Percentiles rank a stretch among this genome's conserved stretches.
Evolutionary conservation across 306 rosid species (phyloP).

Genomic region (Senna siamea): DNA sequence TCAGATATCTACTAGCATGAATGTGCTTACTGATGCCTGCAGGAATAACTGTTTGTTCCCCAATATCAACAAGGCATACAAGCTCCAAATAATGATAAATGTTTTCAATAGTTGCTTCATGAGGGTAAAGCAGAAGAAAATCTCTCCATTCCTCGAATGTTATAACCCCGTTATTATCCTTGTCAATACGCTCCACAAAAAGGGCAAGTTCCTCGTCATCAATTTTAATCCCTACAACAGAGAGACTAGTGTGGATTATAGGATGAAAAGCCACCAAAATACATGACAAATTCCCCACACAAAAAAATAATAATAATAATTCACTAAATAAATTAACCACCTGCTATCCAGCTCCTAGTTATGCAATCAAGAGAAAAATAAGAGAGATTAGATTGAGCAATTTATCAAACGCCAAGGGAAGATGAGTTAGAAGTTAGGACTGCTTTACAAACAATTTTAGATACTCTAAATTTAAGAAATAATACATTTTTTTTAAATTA

Average conservation of each 20-base stretch:
- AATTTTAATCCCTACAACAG: conserved; percentile 83
- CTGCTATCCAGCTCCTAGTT: background rate
- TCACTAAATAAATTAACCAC: conserved; percentile 1
- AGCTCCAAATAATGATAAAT: conserved; percentile 91
- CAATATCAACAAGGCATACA: conserved; percentile 87
- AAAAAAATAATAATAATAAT: too few relatives aligned
- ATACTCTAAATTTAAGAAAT: too few relatives aligned
- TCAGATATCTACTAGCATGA: conserved; percentile 78
- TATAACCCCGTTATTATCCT: conserved; percentile 87
- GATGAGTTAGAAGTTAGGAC: too few relatives aligned
- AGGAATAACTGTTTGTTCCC: conserved; percentile 86
- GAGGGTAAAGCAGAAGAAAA: conserved; percentile 91
- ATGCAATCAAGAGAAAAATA: background rate
- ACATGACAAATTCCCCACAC: background rate
- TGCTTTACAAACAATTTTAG: too few relatives aligned
- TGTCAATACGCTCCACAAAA: conserved; percentile 88
- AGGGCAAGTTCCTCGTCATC: conserved; percentile 88
- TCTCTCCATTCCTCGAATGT: conserved; percentile 97
- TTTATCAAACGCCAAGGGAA: background rate
- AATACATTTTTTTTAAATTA: too few relatives aligned
- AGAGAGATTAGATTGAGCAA: background rate
- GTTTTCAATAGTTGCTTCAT: conserved; percentile 91
- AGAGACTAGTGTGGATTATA: conserved; percentile 64
- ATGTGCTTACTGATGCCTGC: conserved; percentile 79
- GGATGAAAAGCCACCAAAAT: conserved; percentile 43